A percentile compares a stretch with the other conserved stretches of the same genome.
Evolutionary conservation across 108 stramenopile genomes (phyloP).

Genomic region (Schizochytrium sp.): DNA sequence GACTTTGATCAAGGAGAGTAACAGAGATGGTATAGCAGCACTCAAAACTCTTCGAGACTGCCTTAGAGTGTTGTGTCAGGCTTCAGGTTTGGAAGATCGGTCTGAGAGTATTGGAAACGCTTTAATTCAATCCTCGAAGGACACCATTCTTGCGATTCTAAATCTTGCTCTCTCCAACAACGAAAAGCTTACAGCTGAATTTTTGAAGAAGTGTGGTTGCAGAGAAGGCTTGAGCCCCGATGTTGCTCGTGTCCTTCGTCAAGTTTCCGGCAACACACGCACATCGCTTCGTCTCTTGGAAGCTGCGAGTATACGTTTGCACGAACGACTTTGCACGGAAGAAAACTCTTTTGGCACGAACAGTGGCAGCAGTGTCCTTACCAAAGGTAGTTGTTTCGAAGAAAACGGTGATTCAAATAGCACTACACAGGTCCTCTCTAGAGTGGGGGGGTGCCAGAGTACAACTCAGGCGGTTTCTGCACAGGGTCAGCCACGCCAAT

Average conservation of each 20-base stretch:
- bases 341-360: not conserved
- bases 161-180: not conserved
- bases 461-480: too few species aligned
- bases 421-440: too few species aligned
- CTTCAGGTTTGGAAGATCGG: not conserved
- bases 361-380: not conserved
- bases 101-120: not conserved
- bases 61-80: not conserved
- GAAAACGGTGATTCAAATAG: too few species aligned
- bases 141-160: not conserved
- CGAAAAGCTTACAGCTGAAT: not conserved
- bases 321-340: not conserved
- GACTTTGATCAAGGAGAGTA: too few species aligned
- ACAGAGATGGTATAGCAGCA: not conserved
- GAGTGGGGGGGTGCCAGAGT: too few species aligned
- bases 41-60: not conserved
- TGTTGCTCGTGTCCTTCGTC: not conserved
- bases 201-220: not conserved
- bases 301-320: slow-evolving; percentile 9
- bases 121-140: not conserved
- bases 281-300: not conserved
- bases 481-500: too few species aligned
- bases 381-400: not conserved
- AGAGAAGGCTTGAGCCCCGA: not conserved
- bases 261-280: slow-evolving; percentile 30